phyloP scores from a whole-genome alignment of 306 rosid genomes.

The Sesbania bispinosa region DNA sequence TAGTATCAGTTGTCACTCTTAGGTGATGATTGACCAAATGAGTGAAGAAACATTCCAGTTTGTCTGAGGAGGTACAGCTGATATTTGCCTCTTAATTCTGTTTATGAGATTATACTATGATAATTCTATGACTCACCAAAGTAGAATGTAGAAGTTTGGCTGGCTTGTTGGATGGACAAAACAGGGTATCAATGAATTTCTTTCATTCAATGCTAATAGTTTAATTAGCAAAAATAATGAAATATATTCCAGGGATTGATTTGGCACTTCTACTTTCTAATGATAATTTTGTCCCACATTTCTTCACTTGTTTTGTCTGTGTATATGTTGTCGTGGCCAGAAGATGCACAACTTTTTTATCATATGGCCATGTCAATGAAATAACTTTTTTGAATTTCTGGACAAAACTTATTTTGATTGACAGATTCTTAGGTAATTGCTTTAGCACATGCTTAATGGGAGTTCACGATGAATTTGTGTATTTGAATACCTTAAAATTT shows the following conservation, averaged over 20 bases:
- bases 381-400: neutral
- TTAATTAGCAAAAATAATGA: neutral
- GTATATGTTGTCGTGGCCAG: neutral
- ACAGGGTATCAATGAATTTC: neutral
- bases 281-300: neutral
- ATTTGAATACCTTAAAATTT: neutral
- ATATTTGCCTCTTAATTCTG: neutral
- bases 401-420: slow-evolving; percentile 12
- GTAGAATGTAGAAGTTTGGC: slow-evolving; percentile 8
- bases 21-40: neutral
- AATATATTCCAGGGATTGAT: neutral
- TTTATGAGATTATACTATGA: neutral
- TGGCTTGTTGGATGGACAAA: neutral
- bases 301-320: neutral
- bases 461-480: neutral
- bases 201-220: neutral
- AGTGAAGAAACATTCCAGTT: slow-evolving; percentile 2
- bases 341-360: no score
- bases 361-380: no score
- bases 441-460: neutral
- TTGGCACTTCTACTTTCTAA: neutral
- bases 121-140: neutral
- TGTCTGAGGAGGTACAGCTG: neutral
- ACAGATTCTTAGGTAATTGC: slow-evolving; percentile 13
- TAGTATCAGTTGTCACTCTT: neutral